Base-by-base conservation (phyloP, 2,329 filamentous ascomycete species). In the Phialocephala subalpina region DNA sequence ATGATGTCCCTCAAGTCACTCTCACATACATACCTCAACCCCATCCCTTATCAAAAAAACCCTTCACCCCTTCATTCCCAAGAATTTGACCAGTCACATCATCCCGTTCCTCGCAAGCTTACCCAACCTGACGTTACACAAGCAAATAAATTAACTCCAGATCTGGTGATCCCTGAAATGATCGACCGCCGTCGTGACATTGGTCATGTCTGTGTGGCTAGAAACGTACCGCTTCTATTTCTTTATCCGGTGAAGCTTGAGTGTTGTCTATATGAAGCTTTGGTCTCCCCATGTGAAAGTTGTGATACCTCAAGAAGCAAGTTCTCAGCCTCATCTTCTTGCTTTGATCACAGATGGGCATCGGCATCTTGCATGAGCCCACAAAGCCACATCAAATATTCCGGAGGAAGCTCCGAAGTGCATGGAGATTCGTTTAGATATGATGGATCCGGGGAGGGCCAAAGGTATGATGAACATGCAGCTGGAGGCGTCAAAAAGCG, bases 101-200 rank as follows among this genome's bases (percentile, higher is more conserved):
- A 12, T 27, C 25, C 45, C 45, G 45, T n/a, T 45, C 49, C 25
- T 18, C 6, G 49, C 49, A 16, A 29, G 27, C 49, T 12, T 20
- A 11, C 7, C 45, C 45, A 53, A 33, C 49, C 49, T 53, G 9
- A 33, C 9, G 49, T 53, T 53, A 53, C 49, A 53, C 49, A 53
- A 53, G 49, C 11, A 53, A 33, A 53, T 29, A 53, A 49, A 49
- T 49, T 25, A 49, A 49, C 22, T 49, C 45, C 45, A 11, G 49
- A 53, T 53, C 49, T 29, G 22, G 25, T 53, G 49, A 33, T 33
- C 49, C 45, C 45, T 49, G 45, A n/a, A 8, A 49, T 49, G 45
- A 49, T 49, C 45, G 45, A 20, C 45, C 45, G 18, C 18, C 20
- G n/a, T 18, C 40, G 16, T 42, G n/a, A 14, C n/a, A 25, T 25